Evolutionary conservation across 768 basidiomycete species (phyloP), one percentile per base, ranked within the genome.

Genomic region (Serendipita sp.): DNA sequence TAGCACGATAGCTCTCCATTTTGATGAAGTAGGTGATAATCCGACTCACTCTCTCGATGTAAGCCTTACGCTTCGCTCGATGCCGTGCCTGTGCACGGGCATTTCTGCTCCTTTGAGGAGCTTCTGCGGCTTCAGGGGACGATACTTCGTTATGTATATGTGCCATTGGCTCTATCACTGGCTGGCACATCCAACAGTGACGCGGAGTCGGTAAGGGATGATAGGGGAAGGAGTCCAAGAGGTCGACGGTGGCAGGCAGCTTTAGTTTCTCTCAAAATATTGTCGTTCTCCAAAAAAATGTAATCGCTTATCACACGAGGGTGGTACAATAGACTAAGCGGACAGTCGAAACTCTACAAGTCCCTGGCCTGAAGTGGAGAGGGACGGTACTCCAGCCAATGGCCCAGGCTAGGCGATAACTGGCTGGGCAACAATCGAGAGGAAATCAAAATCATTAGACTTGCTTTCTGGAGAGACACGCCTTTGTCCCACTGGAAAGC

Each of bases 41-140:
- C 22, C 30, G 28, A 68, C 75, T 24, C 61, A 88, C 89, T 80
- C 90, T 87, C 67, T 91, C 88, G 70, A 92, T 90, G 77, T 92
- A 92, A 11, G 90, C 90, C 76, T 92, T 92, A 74, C 90, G 81
- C 73, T 92, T 92, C 71, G 89, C 90, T 65, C 90, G 83, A 77
- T 92, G 90, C 68, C 90, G 78, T 38, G 90, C 90, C 75, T 92
- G 90, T 9, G 90, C 90, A 74, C 84, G 85, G 61, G 86, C 86
- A 76, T 89, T 89, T 77, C 87, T 85, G 79, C 85, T 86, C 68
- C 86, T 83, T 74, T 87, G 86, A 77, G 86, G 86, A 4, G 28
- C 11, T 24, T 58, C 53, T n/a, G 17, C 30, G 33, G 17, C 30
- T 34, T 58, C 53, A 9, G 53, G 53, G 11, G 53, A 58, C 17